Evolutionary conservation across 441 rosid species (phyloP).

Genomic region (Populus hybrid): DNA sequence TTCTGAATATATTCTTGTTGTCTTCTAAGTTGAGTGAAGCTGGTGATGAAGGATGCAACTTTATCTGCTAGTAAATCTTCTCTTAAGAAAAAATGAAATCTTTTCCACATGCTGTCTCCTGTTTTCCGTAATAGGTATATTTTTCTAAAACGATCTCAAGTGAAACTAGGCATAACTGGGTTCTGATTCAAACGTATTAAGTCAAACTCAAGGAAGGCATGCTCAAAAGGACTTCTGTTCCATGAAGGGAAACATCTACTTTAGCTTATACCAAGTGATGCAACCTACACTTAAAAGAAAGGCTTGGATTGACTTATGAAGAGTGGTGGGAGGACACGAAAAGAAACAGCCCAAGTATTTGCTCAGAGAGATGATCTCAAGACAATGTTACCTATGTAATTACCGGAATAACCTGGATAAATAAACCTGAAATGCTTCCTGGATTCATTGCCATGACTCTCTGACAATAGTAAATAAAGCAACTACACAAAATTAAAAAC

Average conservation of each 20-base stretch:
- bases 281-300: neutral
- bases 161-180: neutral
- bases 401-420: no score
- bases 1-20: neutral
- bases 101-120: neutral
- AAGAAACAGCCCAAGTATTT: neutral
- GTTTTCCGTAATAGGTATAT: neutral
- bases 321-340: neutral
- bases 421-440: neutral
- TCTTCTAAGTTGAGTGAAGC: neutral
- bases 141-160: neutral
- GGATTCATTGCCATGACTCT: neutral
- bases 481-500: neutral
- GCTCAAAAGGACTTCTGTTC: neutral
- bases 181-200: neutral
- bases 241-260: neutral
- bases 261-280: neutral
- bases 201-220: neutral
- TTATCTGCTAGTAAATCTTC: neutral
- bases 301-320: neutral
- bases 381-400: no score
- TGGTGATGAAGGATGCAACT: neutral
- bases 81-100: neutral
- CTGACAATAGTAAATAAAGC: neutral
- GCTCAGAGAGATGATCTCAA: no score